Evolutionary conservation across 495 filamentous ascomycete species (phyloP), one percentile per base, ranked within the genome.

Genomic region (Hyaloscypha variabilis): DNA sequence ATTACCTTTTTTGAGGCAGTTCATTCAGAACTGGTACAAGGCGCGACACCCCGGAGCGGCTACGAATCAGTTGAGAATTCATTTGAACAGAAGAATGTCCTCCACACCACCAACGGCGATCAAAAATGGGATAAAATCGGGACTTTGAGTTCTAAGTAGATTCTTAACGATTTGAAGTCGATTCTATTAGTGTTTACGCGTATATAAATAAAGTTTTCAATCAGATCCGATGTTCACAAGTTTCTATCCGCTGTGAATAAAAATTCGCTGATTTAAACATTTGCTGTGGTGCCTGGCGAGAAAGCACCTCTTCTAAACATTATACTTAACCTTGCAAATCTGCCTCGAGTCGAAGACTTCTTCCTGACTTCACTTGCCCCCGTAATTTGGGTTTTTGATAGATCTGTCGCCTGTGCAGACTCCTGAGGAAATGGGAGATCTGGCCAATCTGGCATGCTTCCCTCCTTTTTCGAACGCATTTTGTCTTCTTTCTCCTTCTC

Each of bases 291-390:
- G 6, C 39, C 39, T 4, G 39, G 39, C 39, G 39, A 46, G 39
- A 46, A 2, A 46, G 39, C 39, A 46, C 58, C 58, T 28, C 58
- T 49, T 25, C 58, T 29, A 61, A 49, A 62, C 19, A 30, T 51
- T 17, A 26, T 54, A 28, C 60, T 51, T 11, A 62, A 17, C 49
- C 46, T 52, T 31, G 46, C 21, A 54, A 62, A 62, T 14, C 60
- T 50, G 29, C 17, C 60, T 36, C 31, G 21, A 53, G 25, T 62
- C 26, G 46, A 52, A 49, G 60, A 31, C 21, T 26, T 53, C 49
- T 34, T 62, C 28, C 49, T 31, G 8, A 28, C 49, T 29, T 62
- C 17, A 10, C 24, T 26, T 14, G 36, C 36, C 36, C 19, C 36
- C 11, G 57, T 17, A 11, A 10, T 46, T 46, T 46, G 39, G 39